Conservation (phyloP, 495 filamentous ascomycete species). For the Pseudomonodictys pantanalensis region DNA sequence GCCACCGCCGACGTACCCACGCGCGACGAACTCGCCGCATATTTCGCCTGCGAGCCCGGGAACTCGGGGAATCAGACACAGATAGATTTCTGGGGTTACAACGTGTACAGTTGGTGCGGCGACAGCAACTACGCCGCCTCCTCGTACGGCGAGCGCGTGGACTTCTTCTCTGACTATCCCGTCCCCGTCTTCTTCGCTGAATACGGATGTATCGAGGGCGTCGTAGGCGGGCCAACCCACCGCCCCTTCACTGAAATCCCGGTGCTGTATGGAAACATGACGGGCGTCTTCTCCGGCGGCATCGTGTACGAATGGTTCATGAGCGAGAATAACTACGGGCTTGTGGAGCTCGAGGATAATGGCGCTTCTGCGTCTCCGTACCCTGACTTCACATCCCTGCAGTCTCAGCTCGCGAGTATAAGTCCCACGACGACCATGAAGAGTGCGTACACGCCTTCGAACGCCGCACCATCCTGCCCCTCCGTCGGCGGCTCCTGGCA, state of each 20-base stretch:
- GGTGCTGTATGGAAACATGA: conserved; percentile 83
- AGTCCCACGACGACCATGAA: conserved; percentile 62
- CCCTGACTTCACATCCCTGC: conserved; percentile 72
- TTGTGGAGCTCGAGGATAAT: conserved; percentile 62
- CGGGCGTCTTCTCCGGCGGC: conserved; percentile 80
- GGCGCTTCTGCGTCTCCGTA: conserved; percentile 53
- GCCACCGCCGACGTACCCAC: conserved; percentile 90
- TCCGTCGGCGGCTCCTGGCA: conserved; percentile 61
- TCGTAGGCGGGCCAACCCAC: conserved; percentile 41
- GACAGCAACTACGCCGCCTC: conserved; percentile 67
- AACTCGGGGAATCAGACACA: conserved; percentile 47
- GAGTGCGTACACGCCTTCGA: conserved; percentile 69
- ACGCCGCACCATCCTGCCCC: conserved; percentile 73
- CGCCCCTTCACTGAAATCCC: conserved; percentile 83
- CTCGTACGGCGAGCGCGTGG: conserved; percentile 71
- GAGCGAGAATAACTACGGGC: conserved; percentile 85
- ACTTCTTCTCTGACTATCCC: conserved; percentile 81
- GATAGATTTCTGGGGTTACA: conserved; percentile 96
- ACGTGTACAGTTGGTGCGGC: conserved; percentile 98
- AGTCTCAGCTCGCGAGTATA: conserved; percentile 62
- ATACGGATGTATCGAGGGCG: conserved; percentile 78
- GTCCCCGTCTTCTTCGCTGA: conserved; percentile 97
- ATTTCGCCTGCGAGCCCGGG: conserved; percentile 81
- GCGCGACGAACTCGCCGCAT: conserved; percentile 73
- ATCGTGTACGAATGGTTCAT: conserved; percentile 98